Evolutionary conservation across 352 stramenopile genomes (phyloP).

Genomic region (Peronospora belbahrii): DNA sequence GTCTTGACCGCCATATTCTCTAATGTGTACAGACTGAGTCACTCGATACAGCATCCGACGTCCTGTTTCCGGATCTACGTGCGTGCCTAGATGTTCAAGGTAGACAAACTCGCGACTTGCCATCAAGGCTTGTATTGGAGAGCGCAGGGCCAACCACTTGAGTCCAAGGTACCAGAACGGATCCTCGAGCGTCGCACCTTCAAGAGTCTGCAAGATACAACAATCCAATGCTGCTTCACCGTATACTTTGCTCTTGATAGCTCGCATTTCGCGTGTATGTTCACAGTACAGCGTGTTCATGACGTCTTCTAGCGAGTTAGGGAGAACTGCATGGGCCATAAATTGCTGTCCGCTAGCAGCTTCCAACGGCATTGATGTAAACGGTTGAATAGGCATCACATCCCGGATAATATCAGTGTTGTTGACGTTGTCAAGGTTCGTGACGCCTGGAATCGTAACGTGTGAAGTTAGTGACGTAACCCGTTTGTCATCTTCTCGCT

Average conservation of each 20-base stretch:
- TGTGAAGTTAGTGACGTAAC: conserved; percentile 8
- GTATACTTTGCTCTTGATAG: conserved; percentile 33
- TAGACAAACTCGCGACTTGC: conserved; percentile 62
- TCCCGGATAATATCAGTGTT: conserved; percentile 3
- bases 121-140: conserved; percentile 49
- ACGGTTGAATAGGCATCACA: conserved; percentile 10
- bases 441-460: conserved; percentile 16
- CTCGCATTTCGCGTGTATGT: conserved; percentile 43
- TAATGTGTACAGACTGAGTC: conserved; percentile 51
- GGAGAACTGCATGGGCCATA: conserved; percentile 47
- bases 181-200: conserved; percentile 50
- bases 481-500: conserved; percentile 18
- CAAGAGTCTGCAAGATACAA: conserved; percentile 53
- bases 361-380: conserved; percentile 18
- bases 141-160: conserved; percentile 67
- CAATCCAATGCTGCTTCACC: conserved; percentile 52
- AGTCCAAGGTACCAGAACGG: conserved; percentile 73
- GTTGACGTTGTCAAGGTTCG: conserved; percentile 22
- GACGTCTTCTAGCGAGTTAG: conserved; percentile 61
- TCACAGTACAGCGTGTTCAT: conserved; percentile 56
- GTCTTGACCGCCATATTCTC: conserved; percentile 48
- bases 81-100: conserved; percentile 58
- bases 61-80: conserved; percentile 39
- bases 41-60: conserved; percentile 55
- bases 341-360: conserved; percentile 38